phyloP scores from a whole-genome alignment of 2,329 filamentous ascomycete species.

The Magnaporthiopsis rhizophila region DNA sequence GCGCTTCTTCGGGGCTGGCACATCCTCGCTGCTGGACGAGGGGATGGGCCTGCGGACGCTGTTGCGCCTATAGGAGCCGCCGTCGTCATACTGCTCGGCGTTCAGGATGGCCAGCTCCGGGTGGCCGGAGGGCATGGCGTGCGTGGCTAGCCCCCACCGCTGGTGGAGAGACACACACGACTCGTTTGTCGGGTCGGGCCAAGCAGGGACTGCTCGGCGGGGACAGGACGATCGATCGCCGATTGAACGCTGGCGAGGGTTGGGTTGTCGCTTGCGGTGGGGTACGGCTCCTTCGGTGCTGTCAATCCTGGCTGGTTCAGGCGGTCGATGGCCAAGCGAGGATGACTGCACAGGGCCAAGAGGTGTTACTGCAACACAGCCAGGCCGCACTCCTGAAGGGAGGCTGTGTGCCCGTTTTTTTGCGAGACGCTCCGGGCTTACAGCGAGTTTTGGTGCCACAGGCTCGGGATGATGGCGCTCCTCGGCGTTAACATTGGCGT shows the following conservation, averaged over 20 bases:
- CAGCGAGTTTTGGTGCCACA: conserved; percentile 32
- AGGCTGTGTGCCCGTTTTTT: neutral
- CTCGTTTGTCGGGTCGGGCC: neutral
- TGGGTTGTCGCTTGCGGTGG: neutral
- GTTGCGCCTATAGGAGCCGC: conserved; percentile 12
- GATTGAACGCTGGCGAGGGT: neutral
- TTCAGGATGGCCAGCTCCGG: conserved; percentile 35
- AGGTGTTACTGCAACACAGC: neutral
- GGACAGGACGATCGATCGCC: neutral
- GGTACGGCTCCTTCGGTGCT: neutral
- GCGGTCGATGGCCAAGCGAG: too few relatives aligned
- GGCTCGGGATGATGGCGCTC: conserved; percentile 28
- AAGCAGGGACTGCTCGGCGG: neutral
- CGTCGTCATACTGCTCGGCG: conserved; percentile 37
- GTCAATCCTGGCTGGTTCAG: neutral
- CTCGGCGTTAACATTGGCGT: conserved; percentile 26
- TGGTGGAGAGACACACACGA: neutral
- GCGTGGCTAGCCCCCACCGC: neutral
- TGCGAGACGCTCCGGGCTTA: conserved; percentile 22
- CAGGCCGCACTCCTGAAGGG: neutral
- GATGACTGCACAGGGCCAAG: neutral
- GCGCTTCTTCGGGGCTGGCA: conserved; percentile 13
- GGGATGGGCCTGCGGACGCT: neutral
- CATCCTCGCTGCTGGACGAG: conserved; percentile 11
- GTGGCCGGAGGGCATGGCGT: conserved; percentile 19